A percentile compares a stretch with the other conserved stretches of the same genome.
Conservation (phyloP, 1,284 basidiomycete genomes). For the Exsudoporus floridanus region DNA sequence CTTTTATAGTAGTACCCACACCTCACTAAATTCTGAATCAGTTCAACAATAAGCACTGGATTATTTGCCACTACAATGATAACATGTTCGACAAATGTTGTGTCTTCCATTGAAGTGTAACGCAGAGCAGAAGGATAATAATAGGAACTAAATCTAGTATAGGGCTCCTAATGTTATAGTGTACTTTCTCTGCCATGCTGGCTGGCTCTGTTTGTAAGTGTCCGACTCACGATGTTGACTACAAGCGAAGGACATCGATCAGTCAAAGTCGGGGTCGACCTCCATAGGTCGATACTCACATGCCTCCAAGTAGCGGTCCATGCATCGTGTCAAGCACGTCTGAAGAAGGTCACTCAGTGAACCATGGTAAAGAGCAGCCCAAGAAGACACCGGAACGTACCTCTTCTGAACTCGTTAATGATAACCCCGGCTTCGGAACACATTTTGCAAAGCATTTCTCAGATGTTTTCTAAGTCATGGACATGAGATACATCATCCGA, state of each 20-base stretch:
- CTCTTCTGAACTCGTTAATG: conserved; percentile 73
- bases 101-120: conserved; percentile 8
- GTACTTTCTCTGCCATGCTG: conserved; percentile 30
- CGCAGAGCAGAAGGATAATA: neutral
- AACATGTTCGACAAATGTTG: neutral
- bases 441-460: conserved; percentile 79
- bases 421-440: conserved; percentile 71
- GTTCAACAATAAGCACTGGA: conserved; percentile 18
- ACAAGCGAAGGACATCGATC: conserved; percentile 3
- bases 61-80: conserved; percentile 7
- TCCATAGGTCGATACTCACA: conserved; percentile 50
- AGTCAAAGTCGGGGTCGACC: conserved; percentile 1
- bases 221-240: conserved; percentile 75
- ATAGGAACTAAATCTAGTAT: neutral
- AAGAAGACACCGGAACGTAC: conserved; percentile 35
- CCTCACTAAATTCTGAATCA: conserved; percentile 7
- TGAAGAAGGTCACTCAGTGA: conserved; percentile 28
- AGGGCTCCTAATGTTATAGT: conserved; percentile 6
- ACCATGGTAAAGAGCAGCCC: neutral
- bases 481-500: neutral
- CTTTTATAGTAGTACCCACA: conserved; percentile 20
- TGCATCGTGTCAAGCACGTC: conserved; percentile 74
- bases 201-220: conserved; percentile 57
- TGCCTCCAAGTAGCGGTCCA: conserved; percentile 82
- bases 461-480: conserved; percentile 58